phyloP scores from a whole-genome alignment of 345 rosid species.

The Eucalyptus tenuipes region DNA sequence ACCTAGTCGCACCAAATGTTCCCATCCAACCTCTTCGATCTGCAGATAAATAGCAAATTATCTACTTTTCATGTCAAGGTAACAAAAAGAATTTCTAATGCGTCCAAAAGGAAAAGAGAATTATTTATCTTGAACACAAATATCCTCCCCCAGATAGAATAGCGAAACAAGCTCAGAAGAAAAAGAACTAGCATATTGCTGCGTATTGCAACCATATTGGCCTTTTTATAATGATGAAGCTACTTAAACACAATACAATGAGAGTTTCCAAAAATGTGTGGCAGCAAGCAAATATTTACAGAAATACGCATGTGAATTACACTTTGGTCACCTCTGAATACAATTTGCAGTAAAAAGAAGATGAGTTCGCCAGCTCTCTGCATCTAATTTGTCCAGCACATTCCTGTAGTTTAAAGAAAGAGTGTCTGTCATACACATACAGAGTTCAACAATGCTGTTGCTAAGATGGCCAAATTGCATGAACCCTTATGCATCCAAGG shows the following conservation, averaged over 20 bases:
- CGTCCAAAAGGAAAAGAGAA: not conserved
- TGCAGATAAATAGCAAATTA: constrained; percentile 3
- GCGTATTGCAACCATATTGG: not conserved
- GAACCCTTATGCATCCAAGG: not conserved
- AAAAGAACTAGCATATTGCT: not conserved
- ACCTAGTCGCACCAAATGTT: constrained; percentile 31
- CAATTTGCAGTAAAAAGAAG: constrained; percentile 37
- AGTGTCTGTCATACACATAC: not conserved
- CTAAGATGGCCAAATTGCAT: not conserved
- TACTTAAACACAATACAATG: not conserved
- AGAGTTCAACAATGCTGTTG: not conserved
- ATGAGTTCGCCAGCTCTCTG: constrained; percentile 29
- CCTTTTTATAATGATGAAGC: not conserved
- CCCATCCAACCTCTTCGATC: constrained; percentile 93
- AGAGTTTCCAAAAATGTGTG: not conserved
- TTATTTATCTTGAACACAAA: not conserved
- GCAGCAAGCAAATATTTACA: not conserved
- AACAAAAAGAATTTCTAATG: not conserved
- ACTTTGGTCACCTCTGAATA: constrained; percentile 56
- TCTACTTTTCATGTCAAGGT: not conserved
- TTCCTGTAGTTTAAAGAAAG: constrained; percentile 11
- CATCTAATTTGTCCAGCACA: constrained; percentile 11
- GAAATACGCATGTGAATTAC: not conserved
- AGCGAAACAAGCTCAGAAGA: not conserved
- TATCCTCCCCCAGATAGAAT: not conserved